A percentile compares a stretch with the other conserved stretches of the same genome.
These are phyloP conservation scores for Skeletonema marinoi DNA, from an alignment of 108 stramenopile species.

Conservation along the genomic window DNA sequence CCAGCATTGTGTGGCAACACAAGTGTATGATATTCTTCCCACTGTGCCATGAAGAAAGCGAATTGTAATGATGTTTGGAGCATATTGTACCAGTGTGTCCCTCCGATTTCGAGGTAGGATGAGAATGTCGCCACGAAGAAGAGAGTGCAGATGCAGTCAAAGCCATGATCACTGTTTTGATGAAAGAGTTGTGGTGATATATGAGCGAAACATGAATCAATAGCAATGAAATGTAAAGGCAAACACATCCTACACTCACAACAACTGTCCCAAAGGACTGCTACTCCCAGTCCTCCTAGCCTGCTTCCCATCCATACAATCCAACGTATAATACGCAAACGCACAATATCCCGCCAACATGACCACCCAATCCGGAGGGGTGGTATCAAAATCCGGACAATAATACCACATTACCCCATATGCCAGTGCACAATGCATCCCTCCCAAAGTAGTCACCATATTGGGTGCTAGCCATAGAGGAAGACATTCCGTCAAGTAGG, in stretches of 20 bases:
- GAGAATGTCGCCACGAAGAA: slow-evolving; percentile 56
- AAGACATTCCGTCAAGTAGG: slow-evolving; percentile 68
- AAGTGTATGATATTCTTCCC: slow-evolving; percentile 96
- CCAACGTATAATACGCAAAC: slow-evolving; percentile 91
- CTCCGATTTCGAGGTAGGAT: slow-evolving; percentile 50
- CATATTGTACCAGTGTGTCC: slow-evolving; percentile 54
- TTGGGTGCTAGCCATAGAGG: slow-evolving; percentile 93
- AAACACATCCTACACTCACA: too few species aligned
- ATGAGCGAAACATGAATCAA: neutral
- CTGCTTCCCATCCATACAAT: slow-evolving; percentile 99
- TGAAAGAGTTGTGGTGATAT: neutral
- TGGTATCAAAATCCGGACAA: slow-evolving; percentile 46
- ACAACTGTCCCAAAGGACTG: slow-evolving; percentile 95
- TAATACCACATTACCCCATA: slow-evolving; percentile 60
- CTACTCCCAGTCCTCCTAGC: slow-evolving; percentile 88
- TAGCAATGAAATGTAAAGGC: neutral
- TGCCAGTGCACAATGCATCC: slow-evolving; percentile 60
- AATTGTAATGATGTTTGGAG: slow-evolving; percentile 78
- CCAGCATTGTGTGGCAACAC: slow-evolving; percentile 76
- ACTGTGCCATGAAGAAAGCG: slow-evolving; percentile 92
- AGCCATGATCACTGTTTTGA: slow-evolving; percentile 87
- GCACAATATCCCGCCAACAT: slow-evolving; percentile 60
- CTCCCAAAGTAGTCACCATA: slow-evolving; percentile 84
- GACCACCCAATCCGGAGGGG: slow-evolving; percentile 70
- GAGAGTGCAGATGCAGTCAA: slow-evolving; percentile 90